Evolutionary conservation across 169 alveolate genomes (phyloP).

Genomic region (Plasmodium coatneyi): DNA sequence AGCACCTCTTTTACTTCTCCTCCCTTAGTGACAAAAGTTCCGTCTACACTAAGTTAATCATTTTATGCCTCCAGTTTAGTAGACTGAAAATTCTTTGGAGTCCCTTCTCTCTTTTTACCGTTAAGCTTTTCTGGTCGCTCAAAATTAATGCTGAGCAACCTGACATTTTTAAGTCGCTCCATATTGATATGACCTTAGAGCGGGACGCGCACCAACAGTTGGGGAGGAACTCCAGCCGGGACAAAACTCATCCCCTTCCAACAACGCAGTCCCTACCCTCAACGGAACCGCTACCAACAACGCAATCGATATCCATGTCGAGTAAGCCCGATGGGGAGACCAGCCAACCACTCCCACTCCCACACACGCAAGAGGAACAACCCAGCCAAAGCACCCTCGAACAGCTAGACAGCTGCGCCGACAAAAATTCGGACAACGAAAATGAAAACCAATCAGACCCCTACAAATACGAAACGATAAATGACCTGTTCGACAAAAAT

Average conservation of each 20-base stretch:
- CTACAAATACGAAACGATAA: slow-evolving; percentile 56
- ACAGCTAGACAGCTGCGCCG: not conserved
- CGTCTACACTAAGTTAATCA: slow-evolving; percentile 70
- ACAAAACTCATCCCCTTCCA: not conserved
- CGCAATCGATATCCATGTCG: not conserved
- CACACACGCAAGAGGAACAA: not conserved
- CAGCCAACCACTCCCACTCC: not conserved
- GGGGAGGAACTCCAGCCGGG: not conserved
- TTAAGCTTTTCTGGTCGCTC: slow-evolving; percentile 72
- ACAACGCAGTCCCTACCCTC: not conserved
- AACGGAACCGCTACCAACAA: not conserved
- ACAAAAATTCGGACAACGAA: not conserved
- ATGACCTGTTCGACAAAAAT: slow-evolving; percentile 54
- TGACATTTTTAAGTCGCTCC: slow-evolving; percentile 73
- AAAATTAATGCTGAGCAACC: slow-evolving; percentile 73
- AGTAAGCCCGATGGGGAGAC: not conserved
- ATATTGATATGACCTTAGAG: slow-evolving; percentile 49
- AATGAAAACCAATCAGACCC: not conserved
- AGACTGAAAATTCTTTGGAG: slow-evolving; percentile 80
- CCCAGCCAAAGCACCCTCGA: not conserved
- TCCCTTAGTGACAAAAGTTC: slow-evolving; percentile 72
- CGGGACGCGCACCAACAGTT: not conserved
- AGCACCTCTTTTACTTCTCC: slow-evolving; percentile 60
- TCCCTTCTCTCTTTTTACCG: slow-evolving; percentile 79
- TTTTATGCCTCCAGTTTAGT: slow-evolving; percentile 76